phyloP scores from a whole-genome alignment of 2,329 filamentous ascomycete species.

The Phialocephala sp. region DNA sequence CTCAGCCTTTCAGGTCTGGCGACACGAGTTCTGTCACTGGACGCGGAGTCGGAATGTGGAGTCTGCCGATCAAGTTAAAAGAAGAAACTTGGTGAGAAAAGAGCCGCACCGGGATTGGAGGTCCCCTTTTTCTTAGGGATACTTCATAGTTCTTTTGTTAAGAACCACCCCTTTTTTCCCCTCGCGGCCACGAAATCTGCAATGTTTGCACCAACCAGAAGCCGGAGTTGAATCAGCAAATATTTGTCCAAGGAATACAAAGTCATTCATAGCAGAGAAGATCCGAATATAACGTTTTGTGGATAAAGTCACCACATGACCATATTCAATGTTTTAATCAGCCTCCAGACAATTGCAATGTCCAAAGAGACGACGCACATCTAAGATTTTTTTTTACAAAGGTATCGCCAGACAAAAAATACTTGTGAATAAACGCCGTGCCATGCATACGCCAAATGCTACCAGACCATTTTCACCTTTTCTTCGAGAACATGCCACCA shows the following conservation, averaged over 20 bases:
- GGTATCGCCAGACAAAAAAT: conserved; percentile 8
- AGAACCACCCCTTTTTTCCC: neutral
- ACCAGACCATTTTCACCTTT: conserved; percentile 30
- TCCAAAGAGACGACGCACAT: conserved; percentile 1
- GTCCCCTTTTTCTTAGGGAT: neutral
- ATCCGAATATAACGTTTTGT: neutral
- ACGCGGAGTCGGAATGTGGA: neutral
- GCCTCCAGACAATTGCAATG: conserved; percentile 1
- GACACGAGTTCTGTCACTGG: neutral
- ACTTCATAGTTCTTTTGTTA: conserved; percentile 4
- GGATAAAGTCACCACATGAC: neutral
- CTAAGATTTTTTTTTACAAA: conserved; percentile 11
- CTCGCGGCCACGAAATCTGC: neutral
- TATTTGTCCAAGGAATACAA: neutral
- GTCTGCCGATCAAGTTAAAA: conserved; percentile 12
- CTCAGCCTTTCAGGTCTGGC: conserved; percentile 13
- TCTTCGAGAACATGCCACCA: conserved; percentile 36
- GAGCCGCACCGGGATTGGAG: conserved; percentile 3
- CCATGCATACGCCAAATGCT: conserved; percentile 41
- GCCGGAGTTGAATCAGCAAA: neutral
- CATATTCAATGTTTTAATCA: conserved; percentile 3
- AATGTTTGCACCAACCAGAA: neutral
- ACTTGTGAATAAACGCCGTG: conserved; percentile 33
- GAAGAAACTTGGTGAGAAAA: conserved; percentile 12
- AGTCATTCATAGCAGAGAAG: neutral